Evolutionary conservation across 495 filamentous ascomycete genomes (phyloP), one percentile per base, ranked within the genome.

Genomic region (Evernia prunastri): DNA sequence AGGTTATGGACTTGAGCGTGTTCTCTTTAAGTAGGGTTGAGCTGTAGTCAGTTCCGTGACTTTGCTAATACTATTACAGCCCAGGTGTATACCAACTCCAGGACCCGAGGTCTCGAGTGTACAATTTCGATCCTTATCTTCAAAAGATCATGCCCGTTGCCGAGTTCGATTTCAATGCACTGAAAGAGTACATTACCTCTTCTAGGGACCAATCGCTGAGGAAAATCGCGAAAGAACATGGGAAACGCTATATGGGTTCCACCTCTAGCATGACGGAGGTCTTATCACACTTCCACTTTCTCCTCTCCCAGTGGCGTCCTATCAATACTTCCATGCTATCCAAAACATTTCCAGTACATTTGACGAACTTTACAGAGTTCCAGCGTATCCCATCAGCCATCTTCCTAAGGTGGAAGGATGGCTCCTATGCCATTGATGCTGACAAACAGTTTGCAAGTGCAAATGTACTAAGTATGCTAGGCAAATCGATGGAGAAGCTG

Each of bases 121-220:
- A 82, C 79, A 97, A 97, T 72, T 97, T 97, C 71, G 92, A 97
- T 70, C 94, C 94, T 1, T 96, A 96, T 71, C 82, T 97, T 31
- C 85, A 90, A 58, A 82, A 82, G 60, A 93, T 97, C 71, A 96
- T 96, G 91, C 92, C 92, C 3, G 86, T 92, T 1, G 77, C 81
- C 2, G 90, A 97, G 72, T 97, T 99, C 66, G 90, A 99, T 70
- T 97, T 96, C 71, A 81, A 87, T 64, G 85, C 91, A 4, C 74
- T 97, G 29, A 90, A 89, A 72, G 77, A 83, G 33, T 97, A 94
- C 70, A 84, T 96, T 66, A 94, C 92, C 0, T 96, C 93, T 3
- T 97, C 95, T 3, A 84, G 86, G 69, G 94, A 99, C 71, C 73
- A 76, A 7, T 82, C 76, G 2, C 83, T 97, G 31, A 79, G 83